Conservation (phyloP, 2,329 filamentous ascomycete species). For the Xylariales sp. region DNA sequence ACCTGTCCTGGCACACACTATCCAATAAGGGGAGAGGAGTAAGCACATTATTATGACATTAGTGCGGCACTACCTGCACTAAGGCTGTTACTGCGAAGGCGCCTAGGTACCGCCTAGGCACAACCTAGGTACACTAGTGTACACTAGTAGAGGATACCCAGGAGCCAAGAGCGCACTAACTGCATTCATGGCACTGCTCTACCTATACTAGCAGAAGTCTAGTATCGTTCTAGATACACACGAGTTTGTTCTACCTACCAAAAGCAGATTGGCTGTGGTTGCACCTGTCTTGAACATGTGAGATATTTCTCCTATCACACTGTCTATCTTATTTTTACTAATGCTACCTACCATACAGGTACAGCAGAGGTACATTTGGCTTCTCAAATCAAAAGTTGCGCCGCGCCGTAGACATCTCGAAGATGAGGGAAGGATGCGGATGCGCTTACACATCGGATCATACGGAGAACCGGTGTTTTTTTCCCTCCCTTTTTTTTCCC, state of each 20-base stretch:
- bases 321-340: neutral
- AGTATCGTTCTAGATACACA: neutral
- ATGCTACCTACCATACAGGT: too few relatives aligned
- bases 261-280: conserved; percentile 10
- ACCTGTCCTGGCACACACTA: too few relatives aligned
- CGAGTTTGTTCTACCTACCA: conserved; percentile 9
- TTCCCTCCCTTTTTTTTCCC: neutral
- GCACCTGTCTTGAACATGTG: neutral
- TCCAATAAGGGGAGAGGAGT: too few relatives aligned
- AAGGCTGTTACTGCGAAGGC: too few relatives aligned
- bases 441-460: neutral
- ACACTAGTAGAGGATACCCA: too few relatives aligned
- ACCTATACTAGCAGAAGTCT: neutral
- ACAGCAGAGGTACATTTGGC: neutral
- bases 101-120: too few relatives aligned
- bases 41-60: too few relatives aligned
- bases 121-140: neutral
- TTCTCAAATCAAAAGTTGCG: conserved; percentile 2
- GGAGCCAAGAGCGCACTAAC: conserved; percentile 1
- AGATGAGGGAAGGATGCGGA: neutral
- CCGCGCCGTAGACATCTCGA: neutral
- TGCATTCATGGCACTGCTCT: too few relatives aligned
- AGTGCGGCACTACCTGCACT: too few relatives aligned
- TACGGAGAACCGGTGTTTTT: neutral
- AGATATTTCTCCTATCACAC: neutral